Percentiles rank a stretch among this genome's conserved stretches.
Conservation (phyloP, 2,329 filamentous ascomycete species). For the Chaetoscypha palmicola region DNA sequence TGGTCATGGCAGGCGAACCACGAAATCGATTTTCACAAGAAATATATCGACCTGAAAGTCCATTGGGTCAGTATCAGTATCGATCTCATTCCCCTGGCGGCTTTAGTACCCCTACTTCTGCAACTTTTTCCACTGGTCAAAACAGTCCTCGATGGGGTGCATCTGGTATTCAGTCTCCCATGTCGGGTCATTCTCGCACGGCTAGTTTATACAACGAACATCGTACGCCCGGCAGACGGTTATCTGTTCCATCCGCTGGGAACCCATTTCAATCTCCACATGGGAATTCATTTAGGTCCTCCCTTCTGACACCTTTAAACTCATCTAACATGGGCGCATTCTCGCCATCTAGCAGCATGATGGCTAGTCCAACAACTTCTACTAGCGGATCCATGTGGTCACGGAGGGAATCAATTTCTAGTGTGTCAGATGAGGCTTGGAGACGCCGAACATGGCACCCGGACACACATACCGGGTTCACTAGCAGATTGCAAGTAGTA, state of each 20-base stretch:
- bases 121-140: constrained; percentile 69
- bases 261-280: constrained; percentile 68
- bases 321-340: constrained; percentile 49
- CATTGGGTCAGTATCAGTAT: constrained; percentile 59
- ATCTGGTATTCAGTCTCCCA: constrained; percentile 64
- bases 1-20: constrained; percentile 73
- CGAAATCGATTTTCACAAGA: constrained; percentile 62
- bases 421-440: constrained; percentile 65
- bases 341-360: constrained; percentile 49
- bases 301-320: constrained; percentile 48
- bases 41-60: constrained; percentile 47
- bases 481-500: constrained; percentile 68
- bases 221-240: constrained; percentile 61
- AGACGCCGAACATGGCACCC: constrained; percentile 88
- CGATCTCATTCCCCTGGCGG: constrained; percentile 63
- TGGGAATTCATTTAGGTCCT: constrained; percentile 47
- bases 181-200: constrained; percentile 59
- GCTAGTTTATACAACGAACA: constrained; percentile 64
- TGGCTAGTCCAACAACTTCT: constrained; percentile 61
- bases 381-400: constrained; percentile 48
- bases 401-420: constrained; percentile 57
- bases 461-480: constrained; percentile 52
- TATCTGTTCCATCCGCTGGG: constrained; percentile 72
- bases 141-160: constrained; percentile 67
- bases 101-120: constrained; percentile 76